Evolutionary conservation across 2,329 filamentous ascomycete genomes (phyloP).

Genomic region (Claviceps quebecensis): DNA sequence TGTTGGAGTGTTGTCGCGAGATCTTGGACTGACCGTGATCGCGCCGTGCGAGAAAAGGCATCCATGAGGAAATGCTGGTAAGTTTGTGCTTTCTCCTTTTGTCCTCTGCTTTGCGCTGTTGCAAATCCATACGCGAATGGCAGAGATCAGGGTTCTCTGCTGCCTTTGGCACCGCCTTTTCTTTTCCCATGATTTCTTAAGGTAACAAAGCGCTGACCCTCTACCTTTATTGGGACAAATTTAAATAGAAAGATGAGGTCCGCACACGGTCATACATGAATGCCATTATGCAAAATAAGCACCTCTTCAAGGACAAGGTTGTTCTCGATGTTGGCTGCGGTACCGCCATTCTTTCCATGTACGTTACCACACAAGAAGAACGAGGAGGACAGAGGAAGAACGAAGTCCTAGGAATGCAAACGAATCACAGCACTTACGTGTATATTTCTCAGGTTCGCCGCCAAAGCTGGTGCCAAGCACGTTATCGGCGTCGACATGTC

Average conservation of each 20-base stretch:
- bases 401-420: background rate
- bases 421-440: slow-evolving; percentile 1
- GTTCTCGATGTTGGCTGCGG: slow-evolving; percentile 96
- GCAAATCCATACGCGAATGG: background rate
- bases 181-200: background rate
- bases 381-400: background rate
- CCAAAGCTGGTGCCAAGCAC: slow-evolving; percentile 90
- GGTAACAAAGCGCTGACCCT: background rate
- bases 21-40: background rate
- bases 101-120: background rate
- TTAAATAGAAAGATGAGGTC: slow-evolving; percentile 82
- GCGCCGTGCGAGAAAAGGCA: slow-evolving; percentile 42
- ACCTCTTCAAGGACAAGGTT: slow-evolving; percentile 70
- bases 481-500: slow-evolving; percentile 99
- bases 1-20: background rate
- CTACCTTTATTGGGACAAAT: background rate
- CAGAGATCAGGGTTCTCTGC: background rate
- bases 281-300: slow-evolving; percentile 91
- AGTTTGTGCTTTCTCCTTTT: slow-evolving; percentile 25
- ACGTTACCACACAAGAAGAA: slow-evolving; percentile 22
- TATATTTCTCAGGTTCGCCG: slow-evolving; percentile 63
- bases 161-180: background rate
- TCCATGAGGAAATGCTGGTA: slow-evolving; percentile 97
- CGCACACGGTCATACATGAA: slow-evolving; percentile 95
- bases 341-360: slow-evolving; percentile 98